Evolutionary conservation across 1,284 basidiomycete genomes (phyloP), one percentile per base, ranked within the genome.

Genomic region (Irpex sp.): DNA sequence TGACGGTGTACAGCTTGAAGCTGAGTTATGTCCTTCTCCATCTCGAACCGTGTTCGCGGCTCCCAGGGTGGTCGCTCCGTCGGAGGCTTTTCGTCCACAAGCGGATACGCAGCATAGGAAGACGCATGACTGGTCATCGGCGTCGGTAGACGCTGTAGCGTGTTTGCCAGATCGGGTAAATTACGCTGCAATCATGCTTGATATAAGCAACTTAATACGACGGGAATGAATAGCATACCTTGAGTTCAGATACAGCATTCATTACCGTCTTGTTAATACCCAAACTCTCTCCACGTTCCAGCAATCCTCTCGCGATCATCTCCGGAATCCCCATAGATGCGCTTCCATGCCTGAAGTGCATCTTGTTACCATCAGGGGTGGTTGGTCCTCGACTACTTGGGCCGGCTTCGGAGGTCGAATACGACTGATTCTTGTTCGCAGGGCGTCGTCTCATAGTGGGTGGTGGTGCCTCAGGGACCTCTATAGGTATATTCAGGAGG

Each of bases 211-310:
- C 44, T 60, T 38, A 19, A 17, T 47, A 49, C 34, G 13, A 58
- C 48, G 61, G 4, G 21, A 26, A 64, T 61, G 11, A n/a, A 26
- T 17, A 49, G 70, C 81, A 71, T 66, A 91, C 90, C 71, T 85
- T 84, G 11, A 92, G 70, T 72, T 92, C 90, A 7, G 88, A 84
- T 2, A 92, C 85, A 0, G 91, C 90, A 72, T 82, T 88, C 85
- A 91, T 85, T 26, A 92, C 78, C 2, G 89, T 90, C 75, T 86
- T 91, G 75, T 91, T 91, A 62, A 94, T 91, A 2, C 91, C 91
- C 40, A 93, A 74, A 62, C 85, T 91, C 75, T 93, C 91, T 26
- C 91, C 86, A 26, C 85, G 81, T 73, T 94, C 92, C 65, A 92
- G 68, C 58, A 93, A 74, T 13, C 89, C 87, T 44, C 86, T 83